These are phyloP conservation scores for Fusarium metavorans DNA, from an alignment of 2,329 filamentous ascomycete genomes.

Conservation along the genomic window DNA sequence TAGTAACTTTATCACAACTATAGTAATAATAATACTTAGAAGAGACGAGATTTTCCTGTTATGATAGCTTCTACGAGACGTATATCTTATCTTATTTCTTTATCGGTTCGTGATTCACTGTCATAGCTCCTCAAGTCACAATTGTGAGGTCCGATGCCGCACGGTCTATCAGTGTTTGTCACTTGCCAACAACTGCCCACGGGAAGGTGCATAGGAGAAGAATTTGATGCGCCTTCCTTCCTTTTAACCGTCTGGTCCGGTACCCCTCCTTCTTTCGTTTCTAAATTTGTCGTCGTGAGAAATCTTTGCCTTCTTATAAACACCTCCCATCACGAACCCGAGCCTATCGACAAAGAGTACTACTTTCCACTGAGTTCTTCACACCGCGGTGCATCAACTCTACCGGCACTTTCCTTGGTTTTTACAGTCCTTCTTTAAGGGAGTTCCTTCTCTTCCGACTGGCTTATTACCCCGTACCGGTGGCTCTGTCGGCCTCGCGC, in stretches of 20 bases:
- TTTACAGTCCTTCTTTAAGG: too few relatives aligned
- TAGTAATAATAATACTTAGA: neutral
- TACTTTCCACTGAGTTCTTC: neutral
- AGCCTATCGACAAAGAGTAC: neutral
- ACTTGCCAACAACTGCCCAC: slow-evolving; percentile 7
- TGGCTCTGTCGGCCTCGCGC: neutral
- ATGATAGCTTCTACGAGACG: neutral
- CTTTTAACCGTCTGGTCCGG: neutral
- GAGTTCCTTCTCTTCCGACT: neutral
- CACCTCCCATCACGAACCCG: neutral
- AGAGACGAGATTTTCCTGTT: neutral
- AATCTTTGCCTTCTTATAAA: neutral
- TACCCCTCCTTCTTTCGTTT: neutral
- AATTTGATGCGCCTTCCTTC: neutral
- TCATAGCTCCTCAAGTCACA: neutral
- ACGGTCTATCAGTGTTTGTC: slow-evolving; percentile 3
- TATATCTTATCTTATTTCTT: neutral
- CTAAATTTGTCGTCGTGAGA: neutral
- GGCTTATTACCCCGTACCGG: neutral
- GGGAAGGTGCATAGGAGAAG: slow-evolving; percentile 6
- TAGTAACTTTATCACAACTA: neutral
- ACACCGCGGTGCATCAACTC: neutral
- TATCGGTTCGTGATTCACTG: slow-evolving; percentile 14
- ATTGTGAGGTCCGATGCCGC: neutral
- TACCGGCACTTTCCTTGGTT: too few relatives aligned